Base-by-base conservation (phyloP, 129 eudicot genomes). In the Daucus carota region DNA sequence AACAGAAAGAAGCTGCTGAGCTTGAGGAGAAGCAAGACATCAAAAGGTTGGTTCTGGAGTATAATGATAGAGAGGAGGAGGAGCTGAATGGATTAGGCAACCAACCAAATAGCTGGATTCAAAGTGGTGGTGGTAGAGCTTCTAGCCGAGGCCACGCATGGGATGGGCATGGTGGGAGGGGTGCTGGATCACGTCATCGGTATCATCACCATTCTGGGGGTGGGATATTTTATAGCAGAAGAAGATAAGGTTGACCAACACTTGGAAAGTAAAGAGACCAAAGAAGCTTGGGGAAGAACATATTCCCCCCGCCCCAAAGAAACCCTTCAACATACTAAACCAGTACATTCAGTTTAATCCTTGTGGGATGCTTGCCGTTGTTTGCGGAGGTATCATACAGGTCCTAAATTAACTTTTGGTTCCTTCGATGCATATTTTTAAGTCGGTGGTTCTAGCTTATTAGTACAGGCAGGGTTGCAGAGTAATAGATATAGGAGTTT, bases 21-120 rank as follows among this genome's bases (percentile, higher is more conserved):
- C 85, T 94, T 45, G 99, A 94, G 81, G 99, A 94, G 81, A 94
- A 91, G 75, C 97, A 94, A 81, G 97, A 94, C 76, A 94, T 94
- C 22, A 94, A 91, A 79, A 80, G 97, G 80, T 74, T 94, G 79
- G 96, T 94, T 10, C 78, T 94, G 83, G 99, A 94, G 75, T 94
- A 94, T 54, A 94, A 91, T 78, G 97, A 94, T 75, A 85, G 97
- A 77, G 99, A 94, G 79, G 99, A 94, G 71, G 99, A 94, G 86
- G 99, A 94, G 77, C 85, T 87, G 54, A 87, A 85, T 48, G 97
- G 96, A 38, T 14, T 83, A 71, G 92, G 90, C 6, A 74, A 79
- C 62, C 96, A 87, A 68, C 86, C 86, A 12, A 75, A 48, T 5
- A 87, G 93, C 20, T 89, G 92, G 92, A 80, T 78, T 43, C 93